Evolutionary conservation across 2,329 filamentous ascomycete genomes (phyloP).

Genomic region (Diaporthe sp.): DNA sequence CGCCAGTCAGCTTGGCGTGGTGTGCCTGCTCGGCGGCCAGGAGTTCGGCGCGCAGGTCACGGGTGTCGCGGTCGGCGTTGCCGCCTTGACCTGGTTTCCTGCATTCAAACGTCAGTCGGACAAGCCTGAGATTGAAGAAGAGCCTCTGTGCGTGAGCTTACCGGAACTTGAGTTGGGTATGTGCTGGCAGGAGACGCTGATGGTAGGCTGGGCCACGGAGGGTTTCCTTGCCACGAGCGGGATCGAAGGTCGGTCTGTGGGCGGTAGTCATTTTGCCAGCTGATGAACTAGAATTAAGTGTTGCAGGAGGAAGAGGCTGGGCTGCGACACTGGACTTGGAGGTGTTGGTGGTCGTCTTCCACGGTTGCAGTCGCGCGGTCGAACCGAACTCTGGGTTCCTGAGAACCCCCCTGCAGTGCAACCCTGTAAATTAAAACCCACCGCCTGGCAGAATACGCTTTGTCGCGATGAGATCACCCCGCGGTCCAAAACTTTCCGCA

Average conservation of each 20-base stretch:
- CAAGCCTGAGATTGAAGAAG: constrained; percentile 42
- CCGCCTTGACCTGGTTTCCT: constrained; percentile 92
- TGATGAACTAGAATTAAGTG: background rate
- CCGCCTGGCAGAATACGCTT: constrained; percentile 39
- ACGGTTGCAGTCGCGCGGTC: constrained; percentile 31
- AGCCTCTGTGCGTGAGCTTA: constrained; percentile 52
- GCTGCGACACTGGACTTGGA: background rate
- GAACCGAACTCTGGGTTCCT: constrained; percentile 32
- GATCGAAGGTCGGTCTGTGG: constrained; percentile 94
- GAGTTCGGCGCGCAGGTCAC: constrained; percentile 91
- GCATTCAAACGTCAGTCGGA: constrained; percentile 26
- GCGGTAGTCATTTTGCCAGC: constrained; percentile 72
- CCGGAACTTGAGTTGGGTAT: constrained; percentile 92
- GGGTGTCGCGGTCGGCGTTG: constrained; percentile 75
- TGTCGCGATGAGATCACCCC: constrained; percentile 34
- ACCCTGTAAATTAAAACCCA: constrained; percentile 38
- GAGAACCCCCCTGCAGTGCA: constrained; percentile 16
- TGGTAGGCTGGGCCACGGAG: constrained; percentile 95
- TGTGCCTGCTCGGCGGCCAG: constrained; percentile 89
- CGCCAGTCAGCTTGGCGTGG: constrained; percentile 86
- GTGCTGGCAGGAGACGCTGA: constrained; percentile 92
- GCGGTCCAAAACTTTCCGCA: constrained; percentile 38
- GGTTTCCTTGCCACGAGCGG: constrained; percentile 94
- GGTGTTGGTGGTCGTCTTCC: constrained; percentile 16
- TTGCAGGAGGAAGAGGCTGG: background rate